Base-by-base conservation (phyloP, 2,329 filamentous ascomycete species). In the Lithohypha guttulata region DNA sequence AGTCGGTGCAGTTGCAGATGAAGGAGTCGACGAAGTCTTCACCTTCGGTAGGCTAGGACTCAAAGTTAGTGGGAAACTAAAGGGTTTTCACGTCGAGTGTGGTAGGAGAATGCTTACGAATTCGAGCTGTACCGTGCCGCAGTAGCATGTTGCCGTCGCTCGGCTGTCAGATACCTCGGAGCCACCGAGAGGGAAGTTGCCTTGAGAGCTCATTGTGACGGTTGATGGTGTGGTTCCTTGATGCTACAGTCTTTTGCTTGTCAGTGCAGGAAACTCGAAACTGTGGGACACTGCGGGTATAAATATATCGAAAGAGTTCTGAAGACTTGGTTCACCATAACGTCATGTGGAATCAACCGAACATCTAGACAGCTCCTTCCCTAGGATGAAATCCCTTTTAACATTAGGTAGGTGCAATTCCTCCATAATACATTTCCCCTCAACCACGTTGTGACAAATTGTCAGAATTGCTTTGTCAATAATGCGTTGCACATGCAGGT, bases 1-100 rank as follows among this genome's bases (percentile, higher is more conserved):
- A 79, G 56, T 79, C 74, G 22, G 58, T 53, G 54, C 75, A 79
- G 59, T 79, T 63, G 58, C 74, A 79, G 48, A 77, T 49, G 50
- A 77, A 77, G 4, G 61, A 66, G 43, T 59, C 56, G 13, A 70
- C 44, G 0, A 77, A 53, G 7, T 62, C 67, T 1, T 62, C 61
- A 1, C 56, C 62, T 43, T 65, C 47, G 13, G 58, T 66, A 2
- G 70, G 67, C 65, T 71, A 32, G 19, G 13, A 31, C 37, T 11
- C 15, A 15, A 18, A 26, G 13, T 25, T 18, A 23, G 25, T 13
- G 15, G 7, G 6, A 18, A 6, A 3, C 9, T 9, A 20, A 22
- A n/a, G 28, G 21, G 13, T 19, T 9, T 8, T 9, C n/a, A 42
- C 14, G 8, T 15, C 14, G 28, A 15, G 28, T 15, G 14, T 9